Conservation (phyloP, 2,329 filamentous ascomycete species). For the Ilyonectria mors-panacis region DNA sequence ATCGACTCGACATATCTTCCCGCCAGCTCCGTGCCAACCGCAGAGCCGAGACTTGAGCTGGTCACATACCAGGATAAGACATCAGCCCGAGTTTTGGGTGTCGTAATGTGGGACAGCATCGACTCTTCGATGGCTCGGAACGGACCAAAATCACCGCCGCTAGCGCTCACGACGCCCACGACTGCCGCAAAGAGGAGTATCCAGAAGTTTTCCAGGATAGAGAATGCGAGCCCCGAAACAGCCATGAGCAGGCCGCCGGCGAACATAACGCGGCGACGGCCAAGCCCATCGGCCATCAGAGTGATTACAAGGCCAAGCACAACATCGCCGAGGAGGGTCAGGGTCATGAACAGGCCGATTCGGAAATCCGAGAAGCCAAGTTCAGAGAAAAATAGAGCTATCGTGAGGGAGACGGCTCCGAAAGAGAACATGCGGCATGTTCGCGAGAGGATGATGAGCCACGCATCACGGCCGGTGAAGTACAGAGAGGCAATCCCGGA, state of each 20-base stretch:
- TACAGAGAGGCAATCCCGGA: conserved; percentile 65
- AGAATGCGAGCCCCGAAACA: conserved; percentile 68
- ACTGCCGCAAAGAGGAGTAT: conserved; percentile 70
- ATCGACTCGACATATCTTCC: conserved; percentile 67
- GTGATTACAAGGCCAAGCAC: conserved; percentile 70
- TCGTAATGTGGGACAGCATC: conserved; percentile 73
- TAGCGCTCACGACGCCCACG: conserved; percentile 73
- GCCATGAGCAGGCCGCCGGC: conserved; percentile 71
- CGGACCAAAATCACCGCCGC: conserved; percentile 76
- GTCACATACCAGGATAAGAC: conserved; percentile 79
- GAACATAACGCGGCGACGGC: conserved; percentile 68
- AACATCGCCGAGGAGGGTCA: conserved; percentile 74
- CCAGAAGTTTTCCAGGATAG: conserved; percentile 70
- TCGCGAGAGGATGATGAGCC: conserved; percentile 52
- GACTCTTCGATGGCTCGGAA: conserved; percentile 78
- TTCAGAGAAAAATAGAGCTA: conserved; percentile 73
- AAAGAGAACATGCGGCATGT: conserved; percentile 74
- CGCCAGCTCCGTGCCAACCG: conserved; percentile 66
- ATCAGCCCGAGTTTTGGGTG: conserved; percentile 68
- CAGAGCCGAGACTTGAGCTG: conserved; percentile 68
- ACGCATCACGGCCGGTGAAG: conserved; percentile 56
- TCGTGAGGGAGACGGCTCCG: conserved; percentile 71
- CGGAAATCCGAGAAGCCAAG: conserved; percentile 69
- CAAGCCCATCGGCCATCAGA: conserved; percentile 71
- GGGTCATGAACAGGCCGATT: conserved; percentile 76